phyloP scores from a whole-genome alignment of 116 monocot species.

The Phalaenopsis hybrid region DNA sequence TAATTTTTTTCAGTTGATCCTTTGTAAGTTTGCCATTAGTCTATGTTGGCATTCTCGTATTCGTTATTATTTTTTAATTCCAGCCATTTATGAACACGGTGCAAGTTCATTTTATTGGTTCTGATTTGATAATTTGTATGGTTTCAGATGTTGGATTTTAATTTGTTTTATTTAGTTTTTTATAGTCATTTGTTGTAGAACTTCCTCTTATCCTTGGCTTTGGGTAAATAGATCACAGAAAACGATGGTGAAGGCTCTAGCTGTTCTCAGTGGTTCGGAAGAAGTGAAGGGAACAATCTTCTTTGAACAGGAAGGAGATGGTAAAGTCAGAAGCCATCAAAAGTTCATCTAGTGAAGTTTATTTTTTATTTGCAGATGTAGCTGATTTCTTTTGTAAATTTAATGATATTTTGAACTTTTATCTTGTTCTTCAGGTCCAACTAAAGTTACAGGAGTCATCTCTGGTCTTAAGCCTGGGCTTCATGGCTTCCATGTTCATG shows the following conservation, averaged over 20 bases:
- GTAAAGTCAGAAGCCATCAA: conserved; percentile 19
- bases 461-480: conserved; percentile 72
- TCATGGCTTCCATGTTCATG: conserved; percentile 96
- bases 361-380: not conserved
- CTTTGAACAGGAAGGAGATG: conserved; percentile 79
- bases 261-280: conserved; percentile 49
- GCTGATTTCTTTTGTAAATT: not conserved
- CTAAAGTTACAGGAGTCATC: conserved; percentile 53
- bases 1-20: not conserved
- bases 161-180: not conserved
- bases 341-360: not conserved
- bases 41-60: not conserved
- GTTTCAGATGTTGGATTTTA: not conserved
- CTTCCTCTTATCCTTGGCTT: not conserved
- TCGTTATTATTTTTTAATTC: not conserved
- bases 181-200: not conserved
- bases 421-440: conserved; percentile 38
- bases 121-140: not conserved
- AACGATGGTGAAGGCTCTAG: conserved; percentile 88
- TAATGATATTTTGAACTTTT: conserved; percentile 1
- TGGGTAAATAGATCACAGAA: conserved; percentile 36
- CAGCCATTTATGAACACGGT: not conserved
- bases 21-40: not conserved
- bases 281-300: conserved; percentile 67
- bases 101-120: not conserved